Conservation (phyloP, 768 basidiomycete species). For the Nidularia pulvinata region DNA sequence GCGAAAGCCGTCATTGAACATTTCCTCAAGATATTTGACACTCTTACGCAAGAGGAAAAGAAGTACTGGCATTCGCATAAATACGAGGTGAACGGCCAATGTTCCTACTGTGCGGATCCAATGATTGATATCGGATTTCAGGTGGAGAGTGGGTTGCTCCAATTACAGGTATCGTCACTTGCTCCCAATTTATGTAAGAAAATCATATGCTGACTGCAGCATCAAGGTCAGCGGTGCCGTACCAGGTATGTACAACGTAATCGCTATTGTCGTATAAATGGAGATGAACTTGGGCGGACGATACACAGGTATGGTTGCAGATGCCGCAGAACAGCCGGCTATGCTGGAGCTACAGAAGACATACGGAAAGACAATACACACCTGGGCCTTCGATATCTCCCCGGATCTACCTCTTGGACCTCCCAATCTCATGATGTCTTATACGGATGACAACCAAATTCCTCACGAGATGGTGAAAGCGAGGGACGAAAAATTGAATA, state of each 20-base stretch:
- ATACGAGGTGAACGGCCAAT: neutral
- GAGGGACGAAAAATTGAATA: slow-evolving; percentile 1
- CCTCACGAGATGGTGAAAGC: slow-evolving; percentile 2
- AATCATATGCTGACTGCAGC: neutral
- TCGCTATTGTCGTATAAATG: too few species aligned
- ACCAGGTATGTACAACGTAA: neutral
- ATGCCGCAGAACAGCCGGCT: slow-evolving; percentile 7
- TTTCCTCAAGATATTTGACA: slow-evolving; percentile 2
- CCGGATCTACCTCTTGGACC: slow-evolving; percentile 5
- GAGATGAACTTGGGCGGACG: too few species aligned
- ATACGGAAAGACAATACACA: slow-evolving; percentile 7
- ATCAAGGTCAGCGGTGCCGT: neutral
- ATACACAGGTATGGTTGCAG: neutral
- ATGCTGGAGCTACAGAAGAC: slow-evolving; percentile 7
- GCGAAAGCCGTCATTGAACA: neutral
- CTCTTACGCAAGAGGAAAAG: slow-evolving; percentile 2
- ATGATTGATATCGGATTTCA: neutral
- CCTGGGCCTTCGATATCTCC: slow-evolving; percentile 5
- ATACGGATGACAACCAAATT: slow-evolving; percentile 4
- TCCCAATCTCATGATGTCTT: slow-evolving; percentile 3
- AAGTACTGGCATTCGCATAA: slow-evolving; percentile 8
- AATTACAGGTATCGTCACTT: neutral
- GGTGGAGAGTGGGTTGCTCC: slow-evolving; percentile 6
- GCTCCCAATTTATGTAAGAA: neutral
- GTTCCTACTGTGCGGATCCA: neutral